Conservation (phyloP, 345 rosid species). For the Carallia pectinifolia region DNA sequence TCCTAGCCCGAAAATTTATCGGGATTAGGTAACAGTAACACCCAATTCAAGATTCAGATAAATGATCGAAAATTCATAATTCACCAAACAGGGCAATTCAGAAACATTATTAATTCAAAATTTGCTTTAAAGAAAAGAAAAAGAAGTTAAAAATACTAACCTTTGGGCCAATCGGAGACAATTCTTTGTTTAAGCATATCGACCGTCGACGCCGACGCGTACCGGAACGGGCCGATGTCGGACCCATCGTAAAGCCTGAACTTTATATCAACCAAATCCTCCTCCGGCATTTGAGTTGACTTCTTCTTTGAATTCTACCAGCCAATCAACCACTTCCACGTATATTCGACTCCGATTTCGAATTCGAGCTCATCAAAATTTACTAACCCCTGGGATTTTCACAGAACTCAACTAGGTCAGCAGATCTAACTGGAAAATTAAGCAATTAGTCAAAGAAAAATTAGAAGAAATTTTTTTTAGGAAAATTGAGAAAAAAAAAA, state of each 20-base stretch:
- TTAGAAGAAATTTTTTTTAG: background rate
- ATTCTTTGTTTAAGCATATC: conserved; percentile 88
- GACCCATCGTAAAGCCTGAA: conserved; percentile 92
- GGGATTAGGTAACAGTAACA: background rate
- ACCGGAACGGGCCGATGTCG: conserved; percentile 87
- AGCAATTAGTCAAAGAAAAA: background rate
- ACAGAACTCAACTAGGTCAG: conserved; percentile 4
- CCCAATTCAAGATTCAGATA: background rate
- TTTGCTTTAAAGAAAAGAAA: background rate
- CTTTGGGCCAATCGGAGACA: conserved; percentile 96
- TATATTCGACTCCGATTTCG: background rate
- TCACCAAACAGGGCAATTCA: background rate
- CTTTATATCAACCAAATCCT: conserved; percentile 73
- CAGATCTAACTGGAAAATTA: background rate
- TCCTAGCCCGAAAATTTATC: background rate
- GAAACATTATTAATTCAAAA: background rate
- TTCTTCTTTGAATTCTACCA: conserved; percentile 14
- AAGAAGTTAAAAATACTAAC: conserved; percentile 14
- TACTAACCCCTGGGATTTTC: conserved; percentile 18
- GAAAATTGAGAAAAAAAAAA: conserved; percentile 3
- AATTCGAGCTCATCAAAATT: conserved; percentile 20
- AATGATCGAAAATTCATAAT: background rate
- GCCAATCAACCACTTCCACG: conserved; percentile 23
- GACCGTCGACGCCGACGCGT: conserved; percentile 75
- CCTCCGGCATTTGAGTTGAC: conserved; percentile 74